A percentile compares a stretch with the other conserved stretches of the same genome.
Evolutionary conservation across 495 filamentous ascomycete genomes (phyloP).

Genomic region (Talaromyces wortmannii): DNA sequence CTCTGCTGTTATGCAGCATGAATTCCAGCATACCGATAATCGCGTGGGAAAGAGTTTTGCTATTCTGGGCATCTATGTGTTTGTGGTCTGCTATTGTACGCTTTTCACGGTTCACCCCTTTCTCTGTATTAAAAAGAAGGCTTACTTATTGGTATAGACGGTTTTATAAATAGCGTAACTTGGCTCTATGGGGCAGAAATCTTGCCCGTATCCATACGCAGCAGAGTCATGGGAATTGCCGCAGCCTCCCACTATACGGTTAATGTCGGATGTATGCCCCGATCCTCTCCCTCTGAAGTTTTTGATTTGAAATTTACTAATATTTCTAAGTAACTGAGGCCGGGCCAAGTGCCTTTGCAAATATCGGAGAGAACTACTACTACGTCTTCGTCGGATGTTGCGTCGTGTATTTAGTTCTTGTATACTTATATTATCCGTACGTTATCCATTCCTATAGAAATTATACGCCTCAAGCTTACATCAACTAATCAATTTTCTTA

Average conservation of each 20-base stretch:
- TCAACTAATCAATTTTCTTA: no score
- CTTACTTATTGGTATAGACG: slow-evolving; percentile 23
- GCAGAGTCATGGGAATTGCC: slow-evolving; percentile 53
- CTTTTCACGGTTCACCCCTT: background rate
- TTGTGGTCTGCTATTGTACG: slow-evolving; percentile 49
- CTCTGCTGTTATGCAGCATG: slow-evolving; percentile 49
- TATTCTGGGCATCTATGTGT: slow-evolving; percentile 53
- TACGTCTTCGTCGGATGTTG: slow-evolving; percentile 52
- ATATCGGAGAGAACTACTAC: slow-evolving; percentile 54
- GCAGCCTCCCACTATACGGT: slow-evolving; percentile 52
- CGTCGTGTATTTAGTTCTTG: slow-evolving; percentile 38
- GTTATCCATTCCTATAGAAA: slow-evolving; percentile 5
- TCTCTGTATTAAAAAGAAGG: background rate
- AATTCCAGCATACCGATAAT: slow-evolving; percentile 50
- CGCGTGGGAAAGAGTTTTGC: slow-evolving; percentile 51
- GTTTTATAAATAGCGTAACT: slow-evolving; percentile 52
- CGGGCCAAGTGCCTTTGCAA: slow-evolving; percentile 51
- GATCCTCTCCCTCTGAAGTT: background rate
- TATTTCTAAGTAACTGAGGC: slow-evolving; percentile 42
- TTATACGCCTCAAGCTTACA: no score
- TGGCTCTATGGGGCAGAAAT: slow-evolving; percentile 58
- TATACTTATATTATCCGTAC: slow-evolving; percentile 49
- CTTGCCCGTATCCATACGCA: slow-evolving; percentile 48
- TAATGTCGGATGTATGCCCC: slow-evolving; percentile 42
- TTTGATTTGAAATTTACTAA: background rate